Evolutionary conservation across 1,139 yeast genomes (phyloP), one percentile per base, ranked within the genome.

Genomic region (Saccharomyces pastorianus): DNA sequence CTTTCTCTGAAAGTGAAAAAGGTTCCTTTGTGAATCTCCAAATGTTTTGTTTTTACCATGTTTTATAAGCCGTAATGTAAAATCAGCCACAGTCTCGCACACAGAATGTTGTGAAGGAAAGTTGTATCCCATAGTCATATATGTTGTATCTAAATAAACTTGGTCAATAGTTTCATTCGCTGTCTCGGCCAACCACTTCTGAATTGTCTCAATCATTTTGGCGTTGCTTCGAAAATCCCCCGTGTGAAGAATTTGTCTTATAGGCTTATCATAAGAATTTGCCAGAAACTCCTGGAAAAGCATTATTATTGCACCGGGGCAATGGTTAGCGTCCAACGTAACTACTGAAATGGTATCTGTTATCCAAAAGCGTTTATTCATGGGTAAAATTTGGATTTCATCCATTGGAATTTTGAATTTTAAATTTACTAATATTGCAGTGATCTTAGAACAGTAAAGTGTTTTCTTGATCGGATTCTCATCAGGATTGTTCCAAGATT

Each of bases 281-380:
- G 49, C 59, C 62, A 70, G 67, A 49, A 67, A 65, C 13, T 84
- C 80, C 63, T 85, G 85, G 62, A 88, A 85, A 17, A 90, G 70
- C 58, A 90, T 86, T 0, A 93, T 80, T 0, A 82, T 89, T 0
- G 97, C 88, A 1, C 99, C 99, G 1, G 98, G 98, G 69, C 99
- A 93, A 70, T 93, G 99, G 61, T 93, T 91, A 0, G 98, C 99
- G 58, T 88, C 88, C 8, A 86, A 71, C 8, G 84, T 75, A 0
- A 83, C 78, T 0, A 88, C 90, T 49, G 76, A 76, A 1, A 88
- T 68, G 0, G 79, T 76, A 0, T 83, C 82, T 2, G 71, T 68
- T 1, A 78, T 62, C 25, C 63, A 59, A 4, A 58, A 58, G 26
- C 76, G 65, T 25, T 67, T 67, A 55, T 82, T 73, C 58, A 80